Base-by-base conservation (phyloP, 2,329 filamentous ascomycete genomes). In the Alternaria solani region DNA sequence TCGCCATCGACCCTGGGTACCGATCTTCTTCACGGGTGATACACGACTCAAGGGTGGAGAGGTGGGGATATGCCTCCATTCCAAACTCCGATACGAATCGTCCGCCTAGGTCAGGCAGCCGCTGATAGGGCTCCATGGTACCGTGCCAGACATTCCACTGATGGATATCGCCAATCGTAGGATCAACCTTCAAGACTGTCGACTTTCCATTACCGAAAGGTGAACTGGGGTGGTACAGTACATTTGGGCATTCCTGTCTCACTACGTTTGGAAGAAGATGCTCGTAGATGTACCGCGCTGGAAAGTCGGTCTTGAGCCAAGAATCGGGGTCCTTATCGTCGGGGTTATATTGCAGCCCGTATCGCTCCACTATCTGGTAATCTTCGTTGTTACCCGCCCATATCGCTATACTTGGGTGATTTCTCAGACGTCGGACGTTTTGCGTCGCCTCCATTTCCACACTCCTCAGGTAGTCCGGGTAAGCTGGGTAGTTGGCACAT, bases 61-160 rank as follows among this genome's bases (percentile, higher is more conserved):
- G 87, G 63, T 89, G 88, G 0, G 94, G 94, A 75, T 96, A 96
- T 0, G 91, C 92, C 77, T 97, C 89, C 93, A 97, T 96, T 57
- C 94, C 94, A 69, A 97, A 97, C 74, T 97, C 94, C 51, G 91
- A 94, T 58, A 96, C 93, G 79, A 97, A 97, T 0, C 94, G 88
- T 1, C 94, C 94, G n/a, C 88, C 88, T 62, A 89, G 89, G 75
- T 94, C 91, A 64, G 93, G 96, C 68, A 94, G 89, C 68, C 52
- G 38, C 32, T 97, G 94, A 70, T 96, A 97, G 65, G 91, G 93
- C 74, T 96, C 91, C 75, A 97, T 93, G 1, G 88, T 89, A n/a
- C 94, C 94, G 74, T 97, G 94, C 94, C 94, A 97, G 11, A 97
- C 86, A 73, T 97, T 96, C 94, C 94, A 97, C 78, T 97, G 93